Evolutionary conservation across 805 yeast genomes (phyloP).

Genomic region (Yamadazyma ubonensis): DNA sequence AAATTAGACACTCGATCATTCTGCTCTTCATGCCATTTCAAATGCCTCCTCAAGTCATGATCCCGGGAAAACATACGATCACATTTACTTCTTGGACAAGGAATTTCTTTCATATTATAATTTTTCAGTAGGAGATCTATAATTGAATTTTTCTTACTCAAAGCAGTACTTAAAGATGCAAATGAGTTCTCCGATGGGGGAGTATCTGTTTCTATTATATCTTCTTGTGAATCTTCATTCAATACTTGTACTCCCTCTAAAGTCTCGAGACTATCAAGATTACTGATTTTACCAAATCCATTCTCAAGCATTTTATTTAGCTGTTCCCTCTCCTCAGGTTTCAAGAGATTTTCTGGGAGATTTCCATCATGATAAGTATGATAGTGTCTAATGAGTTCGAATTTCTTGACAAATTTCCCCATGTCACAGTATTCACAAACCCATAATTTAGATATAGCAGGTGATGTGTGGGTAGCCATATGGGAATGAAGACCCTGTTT

Average conservation of each 20-base stretch:
- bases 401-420: slow-evolving; percentile 53
- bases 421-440: slow-evolving; percentile 56
- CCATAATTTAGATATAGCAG: slow-evolving; percentile 58
- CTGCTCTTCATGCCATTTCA: slow-evolving; percentile 50
- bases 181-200: slow-evolving; percentile 13
- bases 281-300: not conserved
- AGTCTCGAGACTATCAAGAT: slow-evolving; percentile 2
- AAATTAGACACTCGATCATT: slow-evolving; percentile 29
- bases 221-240: slow-evolving; percentile 1
- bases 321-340: slow-evolving; percentile 14
- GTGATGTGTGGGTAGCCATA: slow-evolving; percentile 62
- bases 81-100: slow-evolving; percentile 54
- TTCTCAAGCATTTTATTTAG: slow-evolving; percentile 2
- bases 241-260: slow-evolving; percentile 4
- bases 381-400: slow-evolving; percentile 58
- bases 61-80: slow-evolving; percentile 51
- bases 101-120: slow-evolving; percentile 31
- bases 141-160: slow-evolving; percentile 25
- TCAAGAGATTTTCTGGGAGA: slow-evolving; percentile 32
- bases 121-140: slow-evolving; percentile 40
- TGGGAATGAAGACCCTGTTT: slow-evolving; percentile 68
- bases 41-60: slow-evolving; percentile 49
- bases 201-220: slow-evolving; percentile 17
- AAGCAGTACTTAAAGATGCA: slow-evolving; percentile 9
- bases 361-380: slow-evolving; percentile 44